Evolutionary conservation across 805 yeast genomes (phyloP).

Genomic region (Ogataea nitratoaversa): DNA sequence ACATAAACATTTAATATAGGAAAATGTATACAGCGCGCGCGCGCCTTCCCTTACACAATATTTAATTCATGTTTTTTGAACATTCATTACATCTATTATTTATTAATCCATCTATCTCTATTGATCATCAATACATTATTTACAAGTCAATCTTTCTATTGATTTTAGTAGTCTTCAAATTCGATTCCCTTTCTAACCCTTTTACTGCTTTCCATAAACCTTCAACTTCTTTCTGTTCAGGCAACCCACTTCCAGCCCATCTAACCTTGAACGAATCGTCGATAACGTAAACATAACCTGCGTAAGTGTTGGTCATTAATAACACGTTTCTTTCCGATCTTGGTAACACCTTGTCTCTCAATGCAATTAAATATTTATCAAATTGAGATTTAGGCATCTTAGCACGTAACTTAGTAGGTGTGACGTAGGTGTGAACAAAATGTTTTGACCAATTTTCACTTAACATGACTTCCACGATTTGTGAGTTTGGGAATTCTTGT

Average conservation of each 20-base stretch:
- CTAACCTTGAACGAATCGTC: conserved; percentile 73
- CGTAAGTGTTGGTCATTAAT: conserved; percentile 65
- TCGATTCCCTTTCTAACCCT: conserved; percentile 50
- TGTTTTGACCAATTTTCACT: conserved; percentile 74
- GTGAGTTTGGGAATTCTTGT: conserved; percentile 47
- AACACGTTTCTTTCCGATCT: conserved; percentile 54
- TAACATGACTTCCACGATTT: conserved; percentile 70
- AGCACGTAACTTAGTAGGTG: conserved; percentile 34
- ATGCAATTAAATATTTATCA: conserved; percentile 54
- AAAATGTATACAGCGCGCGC: no score
- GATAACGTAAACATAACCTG: conserved; percentile 79
- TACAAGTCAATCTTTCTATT: conserved; percentile 4
- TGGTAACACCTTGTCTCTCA: conserved; percentile 53
- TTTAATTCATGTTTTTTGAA: no score
- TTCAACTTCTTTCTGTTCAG: conserved; percentile 60
- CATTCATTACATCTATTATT: no score
- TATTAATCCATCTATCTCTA: no score
- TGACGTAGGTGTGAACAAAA: conserved; percentile 51
- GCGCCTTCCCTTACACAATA: no score
- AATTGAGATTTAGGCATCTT: conserved; percentile 31
- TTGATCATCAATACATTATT: no score
- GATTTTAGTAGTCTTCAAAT: conserved; percentile 14
- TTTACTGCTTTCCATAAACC: conserved; percentile 63
- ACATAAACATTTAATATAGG: no score
- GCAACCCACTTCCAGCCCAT: conserved; percentile 89